These are phyloP conservation scores for Penicillium psychrosexuale DNA, from an alignment of 2,329 filamentous ascomycete genomes.

Conservation along the genomic window DNA sequence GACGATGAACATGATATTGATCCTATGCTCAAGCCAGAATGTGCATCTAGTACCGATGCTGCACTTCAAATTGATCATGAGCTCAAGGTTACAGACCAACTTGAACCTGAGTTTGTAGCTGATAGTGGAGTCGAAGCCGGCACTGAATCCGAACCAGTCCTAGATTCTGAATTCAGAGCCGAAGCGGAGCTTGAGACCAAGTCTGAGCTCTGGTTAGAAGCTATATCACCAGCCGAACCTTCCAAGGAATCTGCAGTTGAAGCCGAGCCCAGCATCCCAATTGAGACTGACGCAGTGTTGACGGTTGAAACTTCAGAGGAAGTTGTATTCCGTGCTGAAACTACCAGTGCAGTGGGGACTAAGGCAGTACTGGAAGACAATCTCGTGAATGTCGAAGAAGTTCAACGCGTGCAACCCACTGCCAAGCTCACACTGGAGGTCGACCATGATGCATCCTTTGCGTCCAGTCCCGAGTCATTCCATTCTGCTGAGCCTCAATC, in stretches of 20 bases:
- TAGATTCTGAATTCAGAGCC: neutral
- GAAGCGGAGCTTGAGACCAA: neutral
- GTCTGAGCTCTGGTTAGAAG: neutral
- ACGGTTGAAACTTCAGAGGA: neutral
- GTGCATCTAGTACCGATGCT: neutral
- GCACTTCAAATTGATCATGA: neutral
- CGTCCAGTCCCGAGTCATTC: conserved; percentile 45
- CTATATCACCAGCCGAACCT: neutral
- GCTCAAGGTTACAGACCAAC: neutral
- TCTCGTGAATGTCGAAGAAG: neutral
- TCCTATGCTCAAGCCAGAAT: neutral
- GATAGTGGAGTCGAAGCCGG: neutral
- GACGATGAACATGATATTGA: neutral
- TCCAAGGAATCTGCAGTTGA: neutral
- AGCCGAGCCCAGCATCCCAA: neutral
- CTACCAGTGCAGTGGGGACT: neutral
- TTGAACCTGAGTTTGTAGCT: neutral
- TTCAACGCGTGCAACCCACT: neutral
- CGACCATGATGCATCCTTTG: conserved; percentile 29
- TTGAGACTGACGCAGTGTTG: neutral
- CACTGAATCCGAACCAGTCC: neutral
- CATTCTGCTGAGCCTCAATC: conserved; percentile 35
- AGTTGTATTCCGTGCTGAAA: neutral
- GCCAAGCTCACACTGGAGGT: conserved; percentile 8
- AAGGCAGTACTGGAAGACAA: neutral